Conservation (phyloP, 257 asterid species). For the Nemophila menziesii region DNA sequence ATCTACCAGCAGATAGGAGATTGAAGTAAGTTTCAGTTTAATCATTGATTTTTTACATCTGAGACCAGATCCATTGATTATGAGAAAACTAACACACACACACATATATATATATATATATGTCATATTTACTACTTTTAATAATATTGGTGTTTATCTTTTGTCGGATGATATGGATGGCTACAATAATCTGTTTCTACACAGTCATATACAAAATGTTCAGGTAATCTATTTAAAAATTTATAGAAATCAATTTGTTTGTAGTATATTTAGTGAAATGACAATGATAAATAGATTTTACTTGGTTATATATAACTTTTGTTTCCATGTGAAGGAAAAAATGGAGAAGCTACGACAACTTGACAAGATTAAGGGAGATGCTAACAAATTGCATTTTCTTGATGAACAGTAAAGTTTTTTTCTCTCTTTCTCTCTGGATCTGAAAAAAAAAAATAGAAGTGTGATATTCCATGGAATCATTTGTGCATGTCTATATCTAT, state of each 20-base stretch:
- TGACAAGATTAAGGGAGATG: conserved; percentile 29
- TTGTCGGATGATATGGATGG: conserved; percentile 1
- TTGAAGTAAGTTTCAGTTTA: conserved; percentile 16
- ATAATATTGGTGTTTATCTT: not conserved
- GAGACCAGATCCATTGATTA: too few species aligned
- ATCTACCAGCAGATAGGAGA: conserved; percentile 34
- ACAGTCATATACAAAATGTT: conserved; percentile 31
- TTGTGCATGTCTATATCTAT: too few species aligned
- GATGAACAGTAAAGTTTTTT: conserved; percentile 43
- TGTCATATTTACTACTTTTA: not conserved
- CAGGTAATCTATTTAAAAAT: conserved; percentile 27
- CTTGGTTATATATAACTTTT: not conserved
- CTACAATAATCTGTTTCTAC: not conserved
- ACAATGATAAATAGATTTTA: not conserved
- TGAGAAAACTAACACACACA: too few species aligned
- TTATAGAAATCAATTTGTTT: not conserved
- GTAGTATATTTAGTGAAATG: not conserved
- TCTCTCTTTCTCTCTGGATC: not conserved
- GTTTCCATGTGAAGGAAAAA: conserved; percentile 32
- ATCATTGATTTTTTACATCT: not conserved
- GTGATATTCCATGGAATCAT: too few species aligned
- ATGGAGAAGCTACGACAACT: conserved; percentile 31
- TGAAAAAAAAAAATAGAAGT: too few species aligned
- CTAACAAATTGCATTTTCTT: conserved; percentile 32
- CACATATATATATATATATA: too few species aligned